phyloP scores from a whole-genome alignment of 2,329 filamentous ascomycete species.

The Talaromyces islandicus region DNA sequence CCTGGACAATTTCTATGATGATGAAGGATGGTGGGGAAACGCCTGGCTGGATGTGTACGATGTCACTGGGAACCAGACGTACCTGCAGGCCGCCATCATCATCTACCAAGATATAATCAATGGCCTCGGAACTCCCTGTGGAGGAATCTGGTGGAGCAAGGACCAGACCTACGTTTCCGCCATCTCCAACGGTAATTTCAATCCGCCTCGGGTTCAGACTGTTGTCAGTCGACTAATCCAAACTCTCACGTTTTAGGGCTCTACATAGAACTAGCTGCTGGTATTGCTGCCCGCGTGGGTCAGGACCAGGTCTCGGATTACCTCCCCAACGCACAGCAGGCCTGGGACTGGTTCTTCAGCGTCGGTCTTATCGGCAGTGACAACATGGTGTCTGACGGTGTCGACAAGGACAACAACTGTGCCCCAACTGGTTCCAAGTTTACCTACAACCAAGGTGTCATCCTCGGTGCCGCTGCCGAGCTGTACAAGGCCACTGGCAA shows the following conservation, averaged over 20 bases:
- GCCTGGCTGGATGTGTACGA: constrained; percentile 11
- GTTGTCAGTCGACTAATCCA: neutral
- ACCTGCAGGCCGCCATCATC: constrained; percentile 6
- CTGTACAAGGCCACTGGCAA: constrained; percentile 9
- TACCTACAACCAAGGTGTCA: constrained; percentile 10
- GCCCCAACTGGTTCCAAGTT: neutral
- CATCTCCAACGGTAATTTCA: constrained; percentile 6
- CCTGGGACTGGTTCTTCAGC: constrained; percentile 9
- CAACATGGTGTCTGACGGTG: constrained; percentile 4
- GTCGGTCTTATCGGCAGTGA: constrained; percentile 5
- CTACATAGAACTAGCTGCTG: constrained; percentile 8
- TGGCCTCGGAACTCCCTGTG: constrained; percentile 8
- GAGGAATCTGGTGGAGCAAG: constrained; percentile 11
- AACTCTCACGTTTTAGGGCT: neutral
- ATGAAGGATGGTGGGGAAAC: constrained; percentile 11
- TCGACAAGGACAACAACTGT: constrained; percentile 2
- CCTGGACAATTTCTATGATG: constrained; percentile 7
- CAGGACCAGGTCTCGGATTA: neutral
- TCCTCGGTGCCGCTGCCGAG: constrained; percentile 10
- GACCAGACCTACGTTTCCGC: constrained; percentile 3
- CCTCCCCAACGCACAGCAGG: neutral
- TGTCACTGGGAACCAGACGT: neutral
- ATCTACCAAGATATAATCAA: constrained; percentile 8
- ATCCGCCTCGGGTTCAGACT: neutral
- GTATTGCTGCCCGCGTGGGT: constrained; percentile 5